Evolutionary conservation across 306 rosid species (phyloP), one percentile per base, ranked within the genome.

Genomic region (Rosa multiflora): DNA sequence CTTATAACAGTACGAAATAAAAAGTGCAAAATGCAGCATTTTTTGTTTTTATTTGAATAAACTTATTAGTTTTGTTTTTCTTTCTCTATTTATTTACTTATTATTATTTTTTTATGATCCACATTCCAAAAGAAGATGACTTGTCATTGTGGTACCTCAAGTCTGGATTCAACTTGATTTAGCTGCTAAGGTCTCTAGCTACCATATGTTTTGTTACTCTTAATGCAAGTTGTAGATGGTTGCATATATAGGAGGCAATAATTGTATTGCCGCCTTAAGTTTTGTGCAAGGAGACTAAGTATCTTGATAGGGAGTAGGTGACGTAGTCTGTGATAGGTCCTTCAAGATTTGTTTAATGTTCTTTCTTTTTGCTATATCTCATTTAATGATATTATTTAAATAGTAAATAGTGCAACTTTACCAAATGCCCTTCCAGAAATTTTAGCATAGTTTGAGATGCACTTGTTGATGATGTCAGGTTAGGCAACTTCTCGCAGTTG

Each of bases 191-290:
- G 58, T 18, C n/a, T 62, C 37, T 62, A 62, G 61, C 69, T 66
- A 42, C 79, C 52, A 12, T 35, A 32, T 43, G 61, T 67, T 80
- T 80, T 62, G 42, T 20, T 21, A 10, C 56, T n/a, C 32, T 18
- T 26, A 15, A 29, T 39, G 70, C 48, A 53, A 55, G 43, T 29
- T n/a, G 20, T 66, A 67, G 59, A 43, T 66, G 35, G 55, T 55
- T 74, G 69, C 39, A 43, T n/a, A 1, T 29, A 5, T 53, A 42
- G 56, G 76, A 48, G 42, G 70, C 23, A 7, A 2, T 74, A 43
- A 42, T 21, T 83, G 29, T 39, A n/a, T 32, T 5, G 43, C 6
- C 1, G 26, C 62, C 46, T 67, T 67, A 39, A 32, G 47, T 35
- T 67, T 67, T 67, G 7, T 40, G 4, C 23, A 6, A 35, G 47